phyloP scores from a whole-genome alignment of 2,329 filamentous ascomycete genomes.

The Calonectria hawksworthii region DNA sequence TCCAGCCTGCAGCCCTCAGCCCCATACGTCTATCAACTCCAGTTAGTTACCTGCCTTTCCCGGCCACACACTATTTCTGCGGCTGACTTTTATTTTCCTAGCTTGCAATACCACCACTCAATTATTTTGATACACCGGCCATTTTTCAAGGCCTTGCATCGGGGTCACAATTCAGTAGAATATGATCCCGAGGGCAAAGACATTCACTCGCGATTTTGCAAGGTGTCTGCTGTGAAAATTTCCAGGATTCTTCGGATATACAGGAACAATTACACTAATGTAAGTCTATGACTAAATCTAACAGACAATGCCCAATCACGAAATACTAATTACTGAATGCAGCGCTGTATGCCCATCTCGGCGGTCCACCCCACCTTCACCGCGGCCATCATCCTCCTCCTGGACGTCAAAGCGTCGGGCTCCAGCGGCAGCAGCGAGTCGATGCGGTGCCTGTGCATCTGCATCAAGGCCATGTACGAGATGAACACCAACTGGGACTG shows the following conservation, averaged over 20 bases:
- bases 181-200: conserved; percentile 35
- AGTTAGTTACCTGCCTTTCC: conserved; percentile 4
- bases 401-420: conserved; percentile 26
- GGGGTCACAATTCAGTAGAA: not conserved
- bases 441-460: conserved; percentile 30
- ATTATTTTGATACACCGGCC: conserved; percentile 14
- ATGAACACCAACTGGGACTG: conserved; percentile 39
- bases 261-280: conserved; percentile 32
- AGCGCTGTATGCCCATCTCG: conserved; percentile 33
- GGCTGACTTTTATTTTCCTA: not conserved
- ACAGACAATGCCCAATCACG: not conserved
- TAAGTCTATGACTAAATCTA: not conserved
- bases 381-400: conserved; percentile 34
- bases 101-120: conserved; percentile 18
- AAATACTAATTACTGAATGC: too few species aligned
- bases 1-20: conserved; percentile 17
- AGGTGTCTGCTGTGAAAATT: conserved; percentile 28
- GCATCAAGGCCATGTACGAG: conserved; percentile 31
- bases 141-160: conserved; percentile 15
- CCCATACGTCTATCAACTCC: conserved; percentile 23
- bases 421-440: conserved; percentile 11
- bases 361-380: conserved; percentile 35
- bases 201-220: conserved; percentile 32
- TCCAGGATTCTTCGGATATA: conserved; percentile 34
- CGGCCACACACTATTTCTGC: not conserved